Conservation (phyloP, 2,329 filamentous ascomycete genomes). For the Aspergillus fijiensis region DNA sequence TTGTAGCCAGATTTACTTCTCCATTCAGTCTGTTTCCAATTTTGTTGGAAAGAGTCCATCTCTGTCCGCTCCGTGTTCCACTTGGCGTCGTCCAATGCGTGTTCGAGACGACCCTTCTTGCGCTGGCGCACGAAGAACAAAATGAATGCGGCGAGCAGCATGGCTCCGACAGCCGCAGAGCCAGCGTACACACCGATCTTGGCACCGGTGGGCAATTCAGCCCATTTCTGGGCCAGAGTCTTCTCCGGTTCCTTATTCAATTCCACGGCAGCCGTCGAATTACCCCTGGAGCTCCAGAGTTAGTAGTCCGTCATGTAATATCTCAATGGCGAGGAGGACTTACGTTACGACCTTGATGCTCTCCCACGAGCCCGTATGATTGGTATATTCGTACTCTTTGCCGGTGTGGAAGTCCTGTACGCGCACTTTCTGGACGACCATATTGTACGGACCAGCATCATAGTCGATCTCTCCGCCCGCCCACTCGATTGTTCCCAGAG, state of each 20-base stretch:
- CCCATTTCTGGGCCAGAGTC: slow-evolving; percentile 43
- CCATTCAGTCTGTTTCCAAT: slow-evolving; percentile 42
- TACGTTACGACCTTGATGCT: slow-evolving; percentile 60
- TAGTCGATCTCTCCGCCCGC: slow-evolving; percentile 70
- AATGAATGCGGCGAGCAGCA: slow-evolving; percentile 37
- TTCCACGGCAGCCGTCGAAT: slow-evolving; percentile 50
- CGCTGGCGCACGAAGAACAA: slow-evolving; percentile 54
- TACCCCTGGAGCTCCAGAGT: slow-evolving; percentile 57
- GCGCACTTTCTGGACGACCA: slow-evolving; percentile 67
- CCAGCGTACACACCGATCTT: slow-evolving; percentile 50
- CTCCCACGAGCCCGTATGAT: slow-evolving; percentile 61
- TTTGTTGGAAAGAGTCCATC: slow-evolving; percentile 39
- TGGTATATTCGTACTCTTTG: slow-evolving; percentile 66
- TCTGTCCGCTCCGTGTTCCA: slow-evolving; percentile 43
- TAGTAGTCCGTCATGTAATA: not conserved
- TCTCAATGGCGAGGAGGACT: slow-evolving; percentile 16
- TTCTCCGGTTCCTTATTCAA: slow-evolving; percentile 38
- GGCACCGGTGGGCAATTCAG: slow-evolving; percentile 45
- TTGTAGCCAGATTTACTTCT: slow-evolving; percentile 28
- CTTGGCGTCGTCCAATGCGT: slow-evolving; percentile 48
- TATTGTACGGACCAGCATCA: slow-evolving; percentile 64
- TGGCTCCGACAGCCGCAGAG: slow-evolving; percentile 34
- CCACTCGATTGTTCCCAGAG: slow-evolving; percentile 60
- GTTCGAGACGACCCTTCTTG: slow-evolving; percentile 50
- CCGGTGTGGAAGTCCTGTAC: slow-evolving; percentile 58